These are phyloP conservation scores for Bacidia gigantensis DNA, from an alignment of 495 filamentous ascomycete genomes.

Conservation along the genomic window DNA sequence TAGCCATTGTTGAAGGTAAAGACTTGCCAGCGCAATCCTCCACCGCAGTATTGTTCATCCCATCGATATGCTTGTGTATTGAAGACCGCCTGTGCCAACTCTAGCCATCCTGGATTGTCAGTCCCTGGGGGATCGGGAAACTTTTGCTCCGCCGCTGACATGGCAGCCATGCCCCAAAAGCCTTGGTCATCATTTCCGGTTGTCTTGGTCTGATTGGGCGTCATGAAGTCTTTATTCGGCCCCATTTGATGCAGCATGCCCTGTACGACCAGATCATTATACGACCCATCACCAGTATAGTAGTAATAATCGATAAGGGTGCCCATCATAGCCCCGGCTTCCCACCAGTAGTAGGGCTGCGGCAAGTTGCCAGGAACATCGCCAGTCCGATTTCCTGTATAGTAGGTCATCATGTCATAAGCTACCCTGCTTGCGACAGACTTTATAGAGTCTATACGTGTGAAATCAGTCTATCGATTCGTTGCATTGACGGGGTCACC, in stretches of 20 bases:
- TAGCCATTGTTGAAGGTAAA: constrained; percentile 67
- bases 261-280: constrained; percentile 54
- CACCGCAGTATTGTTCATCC: constrained; percentile 52
- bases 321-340: constrained; percentile 64
- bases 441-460: constrained; percentile 34
- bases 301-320: constrained; percentile 72
- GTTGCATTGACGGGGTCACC: neutral
- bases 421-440: constrained; percentile 29
- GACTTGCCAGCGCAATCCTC: constrained; percentile 77
- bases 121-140: constrained; percentile 41
- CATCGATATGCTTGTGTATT: constrained; percentile 60
- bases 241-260: constrained; percentile 61
- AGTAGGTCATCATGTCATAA: constrained; percentile 42
- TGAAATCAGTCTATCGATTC: neutral
- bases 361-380: constrained; percentile 60
- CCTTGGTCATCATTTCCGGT: constrained; percentile 76
- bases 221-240: constrained; percentile 57
- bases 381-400: constrained; percentile 57
- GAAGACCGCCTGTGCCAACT: constrained; percentile 69
- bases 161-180: constrained; percentile 74
- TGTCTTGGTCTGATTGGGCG: constrained; percentile 62
- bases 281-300: constrained; percentile 61
- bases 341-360: constrained; percentile 74
- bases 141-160: constrained; percentile 68
- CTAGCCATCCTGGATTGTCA: constrained; percentile 57